Percentiles rank a stretch among this genome's conserved stretches.
Evolutionary conservation across 2,329 filamentous ascomycete species (phyloP).

Genomic region (Trichoderma asperellum): DNA sequence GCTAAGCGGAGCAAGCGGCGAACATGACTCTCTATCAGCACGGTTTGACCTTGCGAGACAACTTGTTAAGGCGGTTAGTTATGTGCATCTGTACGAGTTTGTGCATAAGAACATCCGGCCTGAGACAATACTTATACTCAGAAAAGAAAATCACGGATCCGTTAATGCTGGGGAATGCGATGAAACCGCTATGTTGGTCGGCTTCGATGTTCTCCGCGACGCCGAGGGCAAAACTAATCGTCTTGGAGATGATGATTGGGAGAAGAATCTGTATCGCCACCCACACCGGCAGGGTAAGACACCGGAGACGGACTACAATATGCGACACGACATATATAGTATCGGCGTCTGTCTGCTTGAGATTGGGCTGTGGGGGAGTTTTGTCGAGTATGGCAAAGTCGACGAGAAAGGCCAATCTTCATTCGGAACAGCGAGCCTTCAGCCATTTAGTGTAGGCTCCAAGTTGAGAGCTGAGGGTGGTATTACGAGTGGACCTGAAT

Average conservation of each 20-base stretch:
- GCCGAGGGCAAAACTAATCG: slow-evolving; percentile 25
- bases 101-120: slow-evolving; percentile 54
- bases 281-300: slow-evolving; percentile 49
- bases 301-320: slow-evolving; percentile 42
- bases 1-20: neutral
- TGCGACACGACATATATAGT: slow-evolving; percentile 57
- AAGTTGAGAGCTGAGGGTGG: neutral
- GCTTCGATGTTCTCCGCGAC: slow-evolving; percentile 29
- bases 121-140: slow-evolving; percentile 46
- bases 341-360: slow-evolving; percentile 50
- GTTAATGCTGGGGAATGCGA: neutral
- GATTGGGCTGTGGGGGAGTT: slow-evolving; percentile 49
- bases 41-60: slow-evolving; percentile 41
- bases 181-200: slow-evolving; percentile 22
- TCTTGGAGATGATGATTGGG: slow-evolving; percentile 13
- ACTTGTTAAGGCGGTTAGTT: slow-evolving; percentile 40
- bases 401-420: neutral
- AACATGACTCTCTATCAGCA: slow-evolving; percentile 36
- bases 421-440: neutral
- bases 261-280: slow-evolving; percentile 53
- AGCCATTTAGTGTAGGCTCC: neutral
- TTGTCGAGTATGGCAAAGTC: slow-evolving; percentile 30
- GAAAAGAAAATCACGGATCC: neutral
- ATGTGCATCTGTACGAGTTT: slow-evolving; percentile 46
- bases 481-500: neutral